Evolutionary conservation across 441 rosid genomes (phyloP).

Genomic region (Syzygium syzygioides): DNA sequence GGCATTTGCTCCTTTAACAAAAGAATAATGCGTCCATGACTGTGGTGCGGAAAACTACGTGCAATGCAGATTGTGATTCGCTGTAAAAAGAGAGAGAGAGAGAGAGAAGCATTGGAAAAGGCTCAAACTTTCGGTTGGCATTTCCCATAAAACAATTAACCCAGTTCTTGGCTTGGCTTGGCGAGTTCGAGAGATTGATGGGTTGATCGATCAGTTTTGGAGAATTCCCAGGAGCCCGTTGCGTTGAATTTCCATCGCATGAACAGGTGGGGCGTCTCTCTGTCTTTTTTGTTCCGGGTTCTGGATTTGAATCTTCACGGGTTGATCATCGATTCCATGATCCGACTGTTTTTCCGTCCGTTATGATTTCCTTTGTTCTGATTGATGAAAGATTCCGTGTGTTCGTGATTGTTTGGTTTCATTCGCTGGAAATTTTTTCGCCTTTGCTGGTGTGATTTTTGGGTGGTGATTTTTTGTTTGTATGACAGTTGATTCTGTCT

Average conservation of each 20-base stretch:
- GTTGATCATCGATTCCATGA: neutral
- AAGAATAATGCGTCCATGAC: neutral
- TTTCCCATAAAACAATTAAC: neutral
- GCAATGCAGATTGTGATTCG: conserved; percentile 19
- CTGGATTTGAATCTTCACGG: neutral
- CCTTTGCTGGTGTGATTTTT: neutral
- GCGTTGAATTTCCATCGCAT: neutral
- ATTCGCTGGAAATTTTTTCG: neutral
- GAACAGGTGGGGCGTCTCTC: neutral
- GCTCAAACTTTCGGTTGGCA: conserved; percentile 4
- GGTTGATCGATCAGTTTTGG: neutral
- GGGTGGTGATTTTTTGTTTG: neutral
- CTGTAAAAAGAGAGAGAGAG: neutral
- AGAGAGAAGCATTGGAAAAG: conserved; percentile 1
- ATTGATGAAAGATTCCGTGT: neutral
- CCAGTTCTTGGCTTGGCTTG: neutral
- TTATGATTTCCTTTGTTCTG: neutral
- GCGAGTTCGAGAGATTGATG: neutral
- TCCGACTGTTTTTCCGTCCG: neutral
- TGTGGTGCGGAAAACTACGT: conserved; percentile 27
- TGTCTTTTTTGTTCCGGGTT: neutral
- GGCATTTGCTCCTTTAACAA: neutral
- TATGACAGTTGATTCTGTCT: neutral
- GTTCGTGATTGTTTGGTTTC: neutral
- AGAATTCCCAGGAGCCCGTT: neutral